Conservation (phyloP, 148 eudicot genomes). For the Hydrangea macrophylla region DNA sequence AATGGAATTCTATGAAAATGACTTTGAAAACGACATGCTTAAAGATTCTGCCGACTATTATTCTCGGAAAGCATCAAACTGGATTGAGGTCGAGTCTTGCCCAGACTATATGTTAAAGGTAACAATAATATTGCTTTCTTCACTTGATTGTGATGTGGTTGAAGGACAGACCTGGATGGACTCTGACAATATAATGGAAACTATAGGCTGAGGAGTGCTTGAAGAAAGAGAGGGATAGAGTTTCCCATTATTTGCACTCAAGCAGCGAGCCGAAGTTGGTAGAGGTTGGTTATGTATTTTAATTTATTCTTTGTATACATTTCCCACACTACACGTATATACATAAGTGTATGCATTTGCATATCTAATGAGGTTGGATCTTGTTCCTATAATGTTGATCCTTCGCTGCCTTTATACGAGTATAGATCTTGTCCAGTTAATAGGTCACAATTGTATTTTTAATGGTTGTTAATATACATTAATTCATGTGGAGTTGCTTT, state of each 20-base stretch:
- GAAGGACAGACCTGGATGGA: neutral
- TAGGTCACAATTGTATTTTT: neutral
- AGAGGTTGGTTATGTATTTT: slow-evolving; percentile 35
- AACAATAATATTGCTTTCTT: neutral
- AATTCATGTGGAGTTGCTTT: neutral
- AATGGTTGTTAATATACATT: neutral
- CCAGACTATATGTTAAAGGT: slow-evolving; percentile 83
- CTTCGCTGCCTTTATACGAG: neutral
- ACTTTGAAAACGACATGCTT: slow-evolving; percentile 56
- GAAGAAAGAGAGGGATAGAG: slow-evolving; percentile 66
- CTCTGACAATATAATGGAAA: neutral
- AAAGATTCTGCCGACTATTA: slow-evolving; percentile 55
- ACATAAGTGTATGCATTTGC: neutral
- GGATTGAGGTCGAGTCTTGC: slow-evolving; percentile 67
- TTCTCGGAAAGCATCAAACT: slow-evolving; percentile 70
- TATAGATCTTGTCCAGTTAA: neutral
- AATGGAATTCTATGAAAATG: slow-evolving; percentile 45
- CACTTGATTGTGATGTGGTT: neutral
- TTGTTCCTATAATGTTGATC: neutral
- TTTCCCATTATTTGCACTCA: slow-evolving; percentile 57
- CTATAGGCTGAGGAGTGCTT: slow-evolving; percentile 63
- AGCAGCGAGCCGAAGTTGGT: slow-evolving; percentile 64
- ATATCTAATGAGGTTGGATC: neutral
- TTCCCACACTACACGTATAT: too few species aligned
- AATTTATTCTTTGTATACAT: neutral